Evolutionary conservation across 176 grass and related monocot genomes (phyloP), one percentile per base, ranked within the genome.

Genomic region (Olyra latifolia): DNA sequence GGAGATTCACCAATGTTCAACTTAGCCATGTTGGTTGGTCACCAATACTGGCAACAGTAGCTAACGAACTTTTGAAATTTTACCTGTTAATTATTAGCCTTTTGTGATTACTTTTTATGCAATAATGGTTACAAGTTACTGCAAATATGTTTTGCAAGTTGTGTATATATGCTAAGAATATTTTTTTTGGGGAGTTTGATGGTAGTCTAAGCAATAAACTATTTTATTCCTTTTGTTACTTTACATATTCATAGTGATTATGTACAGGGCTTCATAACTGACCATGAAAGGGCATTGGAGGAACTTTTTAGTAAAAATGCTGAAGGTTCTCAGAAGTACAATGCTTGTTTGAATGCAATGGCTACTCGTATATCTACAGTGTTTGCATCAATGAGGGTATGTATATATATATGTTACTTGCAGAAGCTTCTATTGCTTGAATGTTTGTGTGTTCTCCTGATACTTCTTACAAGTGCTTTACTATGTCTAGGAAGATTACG

Each of bases 251-350:
- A 73, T 58, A 14, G 53, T 80, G 65, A 62, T 81, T 61, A 48
- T 49, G 8, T 85, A 46, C 79, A 98, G 95, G 95, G 92, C 81
- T 98, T 98, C 81, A 71, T 85, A 77, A 98, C 95, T 62, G 95
- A 94, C 74, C 95, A 98, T 48, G 95, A 98, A 73, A 98, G 88
- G 72, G 95, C 95, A 41, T 75, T 98, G 86, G 95, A 98, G 86
- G 95, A 98, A 90, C 77, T 98, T 85, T 98, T 98, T 82, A 89
- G 88, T 72, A 92, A 98, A 91, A 98, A 91, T 81, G 88, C 88
- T 49, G 90, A 93, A 82, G 84, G 64, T 10, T 98, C 90, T 66
- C 88, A 98, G 63, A 93, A 87, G 76, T 98, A 98, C 86, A 98
- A 98, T 83, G 88, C 86, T 63, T 98, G 95, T 80, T 80, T 98